Percentiles rank a stretch among this genome's conserved stretches.
Conservation (phyloP, 2,329 filamentous ascomycete genomes). For the Botryosphaeria dothidea region DNA sequence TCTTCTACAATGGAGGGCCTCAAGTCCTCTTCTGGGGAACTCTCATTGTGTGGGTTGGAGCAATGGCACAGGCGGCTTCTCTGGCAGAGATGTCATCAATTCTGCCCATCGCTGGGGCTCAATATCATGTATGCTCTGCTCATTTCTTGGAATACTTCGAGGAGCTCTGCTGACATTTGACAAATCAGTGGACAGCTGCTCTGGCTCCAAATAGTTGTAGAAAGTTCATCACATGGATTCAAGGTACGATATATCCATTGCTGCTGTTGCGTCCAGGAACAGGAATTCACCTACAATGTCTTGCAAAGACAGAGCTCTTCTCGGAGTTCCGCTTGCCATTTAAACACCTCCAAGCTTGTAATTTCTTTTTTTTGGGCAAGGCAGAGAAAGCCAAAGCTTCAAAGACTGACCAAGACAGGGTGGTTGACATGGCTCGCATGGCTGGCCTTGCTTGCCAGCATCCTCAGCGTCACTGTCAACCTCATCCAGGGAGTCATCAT, state of each 20-base stretch:
- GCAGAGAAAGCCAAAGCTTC: no score
- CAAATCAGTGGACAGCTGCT: conserved; percentile 36
- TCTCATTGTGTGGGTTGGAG: conserved; percentile 32
- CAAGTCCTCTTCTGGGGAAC: conserved; percentile 34
- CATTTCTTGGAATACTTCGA: no score
- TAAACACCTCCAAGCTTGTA: no score
- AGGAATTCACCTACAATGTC: no score
- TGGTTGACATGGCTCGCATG: conserved; percentile 11
- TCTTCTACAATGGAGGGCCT: conserved; percentile 37
- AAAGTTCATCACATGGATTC: conserved; percentile 37
- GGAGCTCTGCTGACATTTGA: not conserved
- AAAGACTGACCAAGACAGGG: not conserved
- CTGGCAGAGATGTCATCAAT: conserved; percentile 45
- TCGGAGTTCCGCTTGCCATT: no score
- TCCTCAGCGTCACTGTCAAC: not conserved
- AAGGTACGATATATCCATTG: conserved; percentile 22
- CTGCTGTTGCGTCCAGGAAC: no score
- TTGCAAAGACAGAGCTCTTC: no score
- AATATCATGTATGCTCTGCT: conserved; percentile 35
- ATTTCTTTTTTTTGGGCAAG: no score
- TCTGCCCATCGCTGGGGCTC: conserved; percentile 43
- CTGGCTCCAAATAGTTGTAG: conserved; percentile 32
- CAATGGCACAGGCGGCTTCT: conserved; percentile 35
- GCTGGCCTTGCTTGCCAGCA: not conserved
- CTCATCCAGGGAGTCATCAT: conserved; percentile 35